A percentile compares a stretch with the other conserved stretches of the same genome.
phyloP scores from a whole-genome alignment of 164 flowering plant species.

The Magnolia kwangsiensis region DNA sequence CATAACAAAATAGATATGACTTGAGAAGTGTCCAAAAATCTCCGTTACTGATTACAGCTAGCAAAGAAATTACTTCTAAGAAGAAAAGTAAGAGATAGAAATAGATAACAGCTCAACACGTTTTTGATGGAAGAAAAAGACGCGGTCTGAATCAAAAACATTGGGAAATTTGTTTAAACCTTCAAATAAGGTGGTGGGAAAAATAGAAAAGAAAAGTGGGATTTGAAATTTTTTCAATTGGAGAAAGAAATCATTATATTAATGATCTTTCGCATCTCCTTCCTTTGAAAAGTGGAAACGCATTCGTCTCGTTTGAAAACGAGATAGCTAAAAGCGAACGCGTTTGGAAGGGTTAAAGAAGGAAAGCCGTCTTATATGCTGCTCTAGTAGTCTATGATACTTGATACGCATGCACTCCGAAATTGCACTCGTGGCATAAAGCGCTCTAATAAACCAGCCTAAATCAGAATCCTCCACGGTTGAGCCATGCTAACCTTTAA shows the following conservation, averaged over 20 bases:
- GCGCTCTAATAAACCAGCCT: no score
- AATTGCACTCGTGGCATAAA: no score
- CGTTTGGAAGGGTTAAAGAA: no score
- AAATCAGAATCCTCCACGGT: no score
- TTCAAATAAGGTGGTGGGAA: no score
- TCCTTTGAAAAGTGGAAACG: neutral
- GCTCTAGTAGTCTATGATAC: no score
- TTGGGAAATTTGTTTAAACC: no score
- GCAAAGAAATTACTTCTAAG: constrained; percentile 3
- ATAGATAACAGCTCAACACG: constrained; percentile 23
- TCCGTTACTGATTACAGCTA: constrained; percentile 19
- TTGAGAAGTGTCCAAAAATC: constrained; percentile 18
- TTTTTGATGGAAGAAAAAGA: constrained; percentile 5
- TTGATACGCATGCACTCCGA: no score
- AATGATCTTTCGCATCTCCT: neutral
- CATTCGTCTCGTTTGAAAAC: neutral
- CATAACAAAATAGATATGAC: neutral
- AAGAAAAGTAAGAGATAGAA: neutral
- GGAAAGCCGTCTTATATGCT: no score
- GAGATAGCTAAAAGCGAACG: neutral
- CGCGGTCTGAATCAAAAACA: neutral
- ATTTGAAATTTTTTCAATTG: neutral
- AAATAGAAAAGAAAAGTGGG: neutral
- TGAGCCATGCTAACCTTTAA: no score
- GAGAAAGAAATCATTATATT: no score